Base-by-base conservation (phyloP, 2,329 filamentous ascomycete species). In the Aspergillus flavus region DNA sequence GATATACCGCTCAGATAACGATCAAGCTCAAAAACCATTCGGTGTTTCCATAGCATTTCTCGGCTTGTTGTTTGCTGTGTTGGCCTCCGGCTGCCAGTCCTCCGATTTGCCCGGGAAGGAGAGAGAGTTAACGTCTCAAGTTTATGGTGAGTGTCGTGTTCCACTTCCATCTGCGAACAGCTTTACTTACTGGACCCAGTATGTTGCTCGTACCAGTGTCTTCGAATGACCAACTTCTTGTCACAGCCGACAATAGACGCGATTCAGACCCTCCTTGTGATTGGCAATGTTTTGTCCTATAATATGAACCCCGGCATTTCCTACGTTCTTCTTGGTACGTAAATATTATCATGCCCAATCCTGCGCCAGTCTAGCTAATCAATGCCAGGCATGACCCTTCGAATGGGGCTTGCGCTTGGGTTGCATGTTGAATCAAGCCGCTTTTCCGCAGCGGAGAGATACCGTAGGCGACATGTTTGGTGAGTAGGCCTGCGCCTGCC, bases 261-360 rank as follows among this genome's bases (percentile, higher is more conserved):
- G 48, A 87, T 89, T 43, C 86, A 89, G 70, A 86, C 86, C 0
- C 79, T 89, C 26, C 75, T 89, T 3, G 85, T 89, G 14, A 86
- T 89, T 34, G 85, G 86, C 56, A 88, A 88, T 68, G 86, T 87
- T 28, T 79, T 87, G 34, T 86, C 85, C 1, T 87, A 87, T 71
- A 87, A 87, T 66, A 87, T 87, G 85, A 89, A 89, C 63, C 86
- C 87, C 10, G 87, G 87, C 2, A 86, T 87, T 21, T 85, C 86
- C 5, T 89, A 88, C 80, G 85, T 86, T 30, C 73, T 89, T 16
- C 83, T 86, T 53, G 85, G 80, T 76, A 70, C 50, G 71, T 61
- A 9, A 34, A 26, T 5, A 3, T 53, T 61, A 30, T 19, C 3
- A 34, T n/a, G 50, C 48, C 39, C 30, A 14, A 26, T 19, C 34